Evolutionary conservation across 108 stramenopile genomes (phyloP).

Genomic region (Cyclostephanos invisitatus): DNA sequence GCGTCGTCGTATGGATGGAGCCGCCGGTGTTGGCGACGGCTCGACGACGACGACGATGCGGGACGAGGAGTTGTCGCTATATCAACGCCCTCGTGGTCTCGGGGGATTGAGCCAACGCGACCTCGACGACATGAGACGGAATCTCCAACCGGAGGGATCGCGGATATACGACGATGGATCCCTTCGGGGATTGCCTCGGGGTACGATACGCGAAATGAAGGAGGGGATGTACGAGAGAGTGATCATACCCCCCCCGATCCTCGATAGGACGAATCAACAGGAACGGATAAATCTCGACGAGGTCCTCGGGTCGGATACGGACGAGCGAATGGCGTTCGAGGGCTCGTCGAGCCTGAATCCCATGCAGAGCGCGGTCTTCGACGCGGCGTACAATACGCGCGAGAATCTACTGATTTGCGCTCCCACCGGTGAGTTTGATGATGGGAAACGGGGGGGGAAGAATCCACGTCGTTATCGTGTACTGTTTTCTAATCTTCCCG

Average conservation of each 20-base stretch:
- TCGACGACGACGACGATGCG: slow-evolving; percentile 32
- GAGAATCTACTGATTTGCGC: slow-evolving; percentile 97
- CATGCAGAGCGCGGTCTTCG: slow-evolving; percentile 94
- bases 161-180: slow-evolving; percentile 45
- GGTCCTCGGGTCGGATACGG: slow-evolving; percentile 47
- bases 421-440: slow-evolving; percentile 75
- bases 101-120: slow-evolving; percentile 47
- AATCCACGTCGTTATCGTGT: not conserved
- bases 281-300: slow-evolving; percentile 60
- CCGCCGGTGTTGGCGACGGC: slow-evolving; percentile 25
- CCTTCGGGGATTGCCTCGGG: slow-evolving; percentile 59
- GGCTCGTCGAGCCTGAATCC: slow-evolving; percentile 88
- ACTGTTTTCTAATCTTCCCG: not conserved
- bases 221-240: slow-evolving; percentile 74
- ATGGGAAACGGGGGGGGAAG: slow-evolving; percentile 27
- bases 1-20: not conserved
- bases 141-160: slow-evolving; percentile 72
- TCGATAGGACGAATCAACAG: slow-evolving; percentile 59
- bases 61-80: slow-evolving; percentile 23
- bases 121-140: slow-evolving; percentile 55
- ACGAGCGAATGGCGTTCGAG: slow-evolving; percentile 64
- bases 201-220: slow-evolving; percentile 70
- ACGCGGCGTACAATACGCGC: slow-evolving; percentile 81
- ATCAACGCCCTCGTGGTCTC: slow-evolving; percentile 17
- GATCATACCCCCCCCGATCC: slow-evolving; percentile 73